phyloP scores from a whole-genome alignment of 208 protist genomes.

The Leishmania turanica region DNA sequence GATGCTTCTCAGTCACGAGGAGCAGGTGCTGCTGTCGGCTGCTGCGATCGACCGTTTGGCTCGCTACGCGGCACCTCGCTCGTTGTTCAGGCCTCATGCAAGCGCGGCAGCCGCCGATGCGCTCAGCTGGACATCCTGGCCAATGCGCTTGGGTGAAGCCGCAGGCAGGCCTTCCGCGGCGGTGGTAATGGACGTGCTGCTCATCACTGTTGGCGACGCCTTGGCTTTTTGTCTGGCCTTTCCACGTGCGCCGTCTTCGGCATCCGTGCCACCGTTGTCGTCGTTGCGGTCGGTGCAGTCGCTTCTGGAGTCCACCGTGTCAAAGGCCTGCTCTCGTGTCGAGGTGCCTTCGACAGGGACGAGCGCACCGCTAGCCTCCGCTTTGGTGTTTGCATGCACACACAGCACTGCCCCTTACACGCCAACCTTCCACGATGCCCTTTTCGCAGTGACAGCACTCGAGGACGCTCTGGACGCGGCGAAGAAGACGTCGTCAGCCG shows the following conservation, averaged over 20 bases:
- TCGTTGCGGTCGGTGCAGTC: conserved; percentile 16
- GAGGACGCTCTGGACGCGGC: conserved; percentile 17
- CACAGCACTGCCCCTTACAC: conserved; percentile 30
- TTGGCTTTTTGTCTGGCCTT: conserved; percentile 50
- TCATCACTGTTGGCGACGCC: conserved; percentile 57
- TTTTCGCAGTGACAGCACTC: conserved; percentile 20
- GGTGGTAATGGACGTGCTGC: conserved; percentile 41
- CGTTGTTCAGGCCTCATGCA: background rate
- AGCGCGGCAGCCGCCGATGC: conserved; percentile 4
- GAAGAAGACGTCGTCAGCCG: background rate
- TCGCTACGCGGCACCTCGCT: conserved; percentile 5
- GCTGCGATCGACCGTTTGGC: conserved; percentile 53
- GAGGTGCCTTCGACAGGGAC: background rate
- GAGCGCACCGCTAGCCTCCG: background rate
- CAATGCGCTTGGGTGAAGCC: conserved; percentile 13
- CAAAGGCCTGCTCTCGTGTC: background rate
- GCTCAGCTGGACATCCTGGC: conserved; percentile 24
- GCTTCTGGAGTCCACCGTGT: conserved; percentile 12
- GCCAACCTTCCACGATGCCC: conserved; percentile 24
- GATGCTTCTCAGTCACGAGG: conserved; percentile 31
- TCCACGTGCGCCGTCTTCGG: conserved; percentile 3
- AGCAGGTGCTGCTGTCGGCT: conserved; percentile 46
- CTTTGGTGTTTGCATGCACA: conserved; percentile 17
- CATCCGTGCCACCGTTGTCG: background rate
- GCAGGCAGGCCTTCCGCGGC: background rate